Base-by-base conservation (phyloP, 176 grass and related monocot species). In the Poa pratensis region DNA sequence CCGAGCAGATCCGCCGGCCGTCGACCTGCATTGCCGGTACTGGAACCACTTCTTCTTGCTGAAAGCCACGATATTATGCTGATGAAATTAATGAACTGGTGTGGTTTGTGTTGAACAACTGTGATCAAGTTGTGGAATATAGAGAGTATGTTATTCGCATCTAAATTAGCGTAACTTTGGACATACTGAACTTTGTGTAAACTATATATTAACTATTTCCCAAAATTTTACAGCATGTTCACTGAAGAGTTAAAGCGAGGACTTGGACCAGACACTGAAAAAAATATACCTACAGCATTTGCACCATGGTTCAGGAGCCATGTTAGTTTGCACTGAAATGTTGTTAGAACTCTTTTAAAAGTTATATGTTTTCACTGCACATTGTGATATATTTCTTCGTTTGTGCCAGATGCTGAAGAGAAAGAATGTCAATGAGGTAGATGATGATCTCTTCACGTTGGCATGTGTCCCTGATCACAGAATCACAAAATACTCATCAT, bases 401-500 rank as follows among this genome's bases (percentile, higher is more conserved):
- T 37, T 37, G 1, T 57, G 18, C 0, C 54, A 48, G 57, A 61
- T 79, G 6, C 6, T 80, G 15, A 26, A 14, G 42, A 28, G 14
- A 30, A 7, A 1, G 14, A 8, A 53, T 67, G 15, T 2, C 2
- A 6, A 54, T 55, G 3, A 10, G 27, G 79, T 69, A n/a, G 45
- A 52, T 64, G 35, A 6, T 3, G 35, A 37, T 6, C 35, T 37
- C 35, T 37, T 37, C 5, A 5, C 35, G 3, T 37, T 80, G 60
- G 59, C 61, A 7, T 35, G 18, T 37, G 18, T 45, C 15, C 78
- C 26, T 34, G 62, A 37, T 49, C 19, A 35, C 0, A 80, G 43
- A 52, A 9, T 52, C 10, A 78, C 22, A 9, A 78, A 61, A 80
- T 80, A 52, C 62, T 35, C 42, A 9, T 32, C 77, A 32, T 80